Base-by-base conservation (phyloP, 2,329 filamentous ascomycete genomes). In the Aureobasidium mangrovei region DNA sequence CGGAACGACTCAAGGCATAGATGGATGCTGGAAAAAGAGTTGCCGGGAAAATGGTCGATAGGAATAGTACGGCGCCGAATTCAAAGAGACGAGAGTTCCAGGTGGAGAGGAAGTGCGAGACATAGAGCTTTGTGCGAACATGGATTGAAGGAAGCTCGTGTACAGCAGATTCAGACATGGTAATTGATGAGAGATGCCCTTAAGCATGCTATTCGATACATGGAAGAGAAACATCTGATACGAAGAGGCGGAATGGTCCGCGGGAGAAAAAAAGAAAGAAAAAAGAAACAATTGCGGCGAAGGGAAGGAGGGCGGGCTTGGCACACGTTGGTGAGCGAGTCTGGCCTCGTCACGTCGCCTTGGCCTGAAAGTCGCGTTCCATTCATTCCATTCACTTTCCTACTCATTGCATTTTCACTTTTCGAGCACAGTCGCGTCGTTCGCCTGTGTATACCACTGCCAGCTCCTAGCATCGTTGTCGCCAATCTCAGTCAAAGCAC, bases 11-110 rank as follows among this genome's bases (percentile, higher is more conserved):
- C 5, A 88, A 68, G 0, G 85, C 85, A 62, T 88, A 89, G n/a
- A 84, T 69, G 0, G 84, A 87, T 54, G 83, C 75, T 35, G 81
- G 84, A 26, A 85, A 72, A 26, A 89, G 70, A 0, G 83, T 86
- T 0, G 73, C 61, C 0, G 73, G 73, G 46, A 70, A 76, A 32
- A 75, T 70, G 3, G 64, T 59, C 2, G 72, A 72, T 0, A 77
- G 65, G 60, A 76, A 77, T 9, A 77, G 66, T 9, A 76, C 70
- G n/a, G 74, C 70, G 33, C 71, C 73, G 56, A 77, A 76, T 59
- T 77, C 74, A 60, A 77, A 77, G 1, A 68, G 64, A 24, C 74
- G 67, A 1, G 72, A 70, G 57, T 76, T 77, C 74, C 74, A 77
- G 4, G 74, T 70, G 0, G 74, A 75, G 2, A 77, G 67, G 33